Conservation (phyloP, 305 asterid genomes). For the Fraxinus platypoda region DNA sequence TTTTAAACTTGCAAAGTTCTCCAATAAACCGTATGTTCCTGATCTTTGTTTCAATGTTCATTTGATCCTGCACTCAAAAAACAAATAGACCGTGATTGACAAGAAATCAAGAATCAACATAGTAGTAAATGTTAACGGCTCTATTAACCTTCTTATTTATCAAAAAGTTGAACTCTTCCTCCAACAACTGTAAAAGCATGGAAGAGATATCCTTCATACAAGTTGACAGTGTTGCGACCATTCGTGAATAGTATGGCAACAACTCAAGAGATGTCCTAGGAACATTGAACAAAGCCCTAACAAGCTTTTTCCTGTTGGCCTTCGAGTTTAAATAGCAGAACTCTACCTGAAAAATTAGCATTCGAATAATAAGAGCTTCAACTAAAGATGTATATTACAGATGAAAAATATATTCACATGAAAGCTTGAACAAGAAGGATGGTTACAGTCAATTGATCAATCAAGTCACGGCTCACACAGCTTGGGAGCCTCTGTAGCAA, state of each 20-base stretch:
- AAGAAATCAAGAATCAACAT: constrained; percentile 2
- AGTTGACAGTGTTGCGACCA: constrained; percentile 90
- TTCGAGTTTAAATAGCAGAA: constrained; percentile 96
- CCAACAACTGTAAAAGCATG: constrained; percentile 88
- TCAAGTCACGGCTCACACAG: constrained; percentile 97
- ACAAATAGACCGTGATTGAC: constrained; percentile 14
- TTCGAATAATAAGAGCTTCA: constrained; percentile 21
- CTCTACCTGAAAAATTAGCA: constrained; percentile 65
- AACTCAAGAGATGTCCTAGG: constrained; percentile 94
- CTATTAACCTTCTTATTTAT: constrained; percentile 83
- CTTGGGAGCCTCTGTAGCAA: constrained; percentile 90
- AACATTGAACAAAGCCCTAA: constrained; percentile 89
- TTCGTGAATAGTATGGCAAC: constrained; percentile 96
- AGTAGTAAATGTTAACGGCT: constrained; percentile 13
- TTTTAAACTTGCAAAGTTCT: constrained; percentile 95
- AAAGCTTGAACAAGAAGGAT: constrained; percentile 30
- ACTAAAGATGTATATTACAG: constrained; percentile 2
- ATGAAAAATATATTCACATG: constrained; percentile 9
- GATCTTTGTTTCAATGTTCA: constrained; percentile 96
- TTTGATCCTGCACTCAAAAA: constrained; percentile 77
- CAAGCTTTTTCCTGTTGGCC: constrained; percentile 92
- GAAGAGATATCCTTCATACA: constrained; percentile 93
- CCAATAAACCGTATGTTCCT: constrained; percentile 94
- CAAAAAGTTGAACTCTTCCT: constrained; percentile 88
- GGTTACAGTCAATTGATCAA: constrained; percentile 91